phyloP scores from a whole-genome alignment of 1,139 yeast species.

The Wickerhamomyces sp. region DNA sequence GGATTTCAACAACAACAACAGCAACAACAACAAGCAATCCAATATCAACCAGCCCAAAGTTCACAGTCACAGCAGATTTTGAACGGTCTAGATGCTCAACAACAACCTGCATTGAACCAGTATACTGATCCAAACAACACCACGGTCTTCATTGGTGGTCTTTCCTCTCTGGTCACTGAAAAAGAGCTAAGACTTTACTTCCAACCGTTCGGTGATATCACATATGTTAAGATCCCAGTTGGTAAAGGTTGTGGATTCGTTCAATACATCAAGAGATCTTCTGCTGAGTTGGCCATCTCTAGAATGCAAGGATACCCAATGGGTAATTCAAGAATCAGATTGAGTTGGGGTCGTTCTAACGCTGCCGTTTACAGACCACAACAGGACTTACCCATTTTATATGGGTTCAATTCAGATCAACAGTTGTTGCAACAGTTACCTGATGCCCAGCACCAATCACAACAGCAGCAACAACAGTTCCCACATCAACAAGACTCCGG shows the following conservation, averaged over 20 bases:
- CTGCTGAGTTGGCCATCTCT: constrained; percentile 86
- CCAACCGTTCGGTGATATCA: constrained; percentile 79
- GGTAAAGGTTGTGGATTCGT: constrained; percentile 96
- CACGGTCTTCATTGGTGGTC: constrained; percentile 92
- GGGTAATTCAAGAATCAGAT: constrained; percentile 77
- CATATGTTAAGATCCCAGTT: constrained; percentile 82
- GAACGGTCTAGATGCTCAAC: constrained; percentile 20
- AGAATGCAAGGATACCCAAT: constrained; percentile 92
- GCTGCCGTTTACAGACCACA: constrained; percentile 21
- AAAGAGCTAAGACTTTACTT: constrained; percentile 69
- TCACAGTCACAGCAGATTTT: constrained; percentile 17
- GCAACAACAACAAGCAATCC: constrained; percentile 7
- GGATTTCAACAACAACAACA: constrained; percentile 9
- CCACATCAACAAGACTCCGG: constrained; percentile 9
- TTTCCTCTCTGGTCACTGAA: constrained; percentile 71
- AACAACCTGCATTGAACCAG: constrained; percentile 41
- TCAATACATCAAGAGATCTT: constrained; percentile 69
- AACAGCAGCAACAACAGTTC: constrained; percentile 2
- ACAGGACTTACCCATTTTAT: constrained; percentile 18
- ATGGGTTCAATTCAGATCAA: constrained; percentile 16
- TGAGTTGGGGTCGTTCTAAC: constrained; percentile 77
- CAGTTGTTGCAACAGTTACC: constrained; percentile 2
- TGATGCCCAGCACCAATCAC: background rate
- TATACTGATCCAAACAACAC: constrained; percentile 79
- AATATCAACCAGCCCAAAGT: constrained; percentile 3